A percentile compares a stretch with the other conserved stretches of the same genome.
Conservation (phyloP, 257 asterid species). For the Capsicum chinense region DNA sequence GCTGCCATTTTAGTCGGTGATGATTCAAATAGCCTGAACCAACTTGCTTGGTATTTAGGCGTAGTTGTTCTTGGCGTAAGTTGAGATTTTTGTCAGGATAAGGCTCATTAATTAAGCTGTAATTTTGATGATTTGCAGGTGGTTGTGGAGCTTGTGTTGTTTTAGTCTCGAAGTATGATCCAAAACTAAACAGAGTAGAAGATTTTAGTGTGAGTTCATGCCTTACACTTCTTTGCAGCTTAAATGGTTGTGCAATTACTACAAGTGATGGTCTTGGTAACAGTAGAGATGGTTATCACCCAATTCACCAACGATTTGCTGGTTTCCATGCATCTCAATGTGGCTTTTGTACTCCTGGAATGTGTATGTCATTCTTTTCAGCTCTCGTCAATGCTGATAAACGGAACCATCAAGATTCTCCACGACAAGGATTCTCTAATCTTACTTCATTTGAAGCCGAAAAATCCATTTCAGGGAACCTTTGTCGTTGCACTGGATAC, state of each 20-base stretch:
- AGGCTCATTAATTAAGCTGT: too few species aligned
- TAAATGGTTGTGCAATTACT: conserved; percentile 63
- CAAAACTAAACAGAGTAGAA: conserved; percentile 44
- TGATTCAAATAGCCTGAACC: not conserved
- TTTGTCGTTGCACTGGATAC: conserved; percentile 80
- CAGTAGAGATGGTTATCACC: conserved; percentile 69
- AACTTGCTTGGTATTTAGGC: not conserved
- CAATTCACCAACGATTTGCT: conserved; percentile 70
- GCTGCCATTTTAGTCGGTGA: not conserved
- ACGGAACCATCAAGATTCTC: conserved; percentile 27
- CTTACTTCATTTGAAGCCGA: conserved; percentile 70
- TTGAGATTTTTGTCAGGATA: not conserved
- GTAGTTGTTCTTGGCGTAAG: not conserved
- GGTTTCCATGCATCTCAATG: conserved; percentile 86
- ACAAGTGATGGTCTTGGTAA: conserved; percentile 84
- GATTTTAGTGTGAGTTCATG: conserved; percentile 60
- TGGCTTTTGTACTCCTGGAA: conserved; percentile 83
- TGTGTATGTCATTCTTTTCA: conserved; percentile 72
- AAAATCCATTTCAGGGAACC: conserved; percentile 64
- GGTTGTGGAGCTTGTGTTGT: conserved; percentile 89
- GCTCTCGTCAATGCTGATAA: conserved; percentile 61
- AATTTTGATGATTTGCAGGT: conserved; percentile 44
- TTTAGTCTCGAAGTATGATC: conserved; percentile 61
- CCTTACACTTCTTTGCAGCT: conserved; percentile 71
- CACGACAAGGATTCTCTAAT: conserved; percentile 55